Percentiles rank a stretch among this genome's conserved stretches.
phyloP scores from a whole-genome alignment of 768 basidiomycete genomes.

The Heimioporus sp. region DNA sequence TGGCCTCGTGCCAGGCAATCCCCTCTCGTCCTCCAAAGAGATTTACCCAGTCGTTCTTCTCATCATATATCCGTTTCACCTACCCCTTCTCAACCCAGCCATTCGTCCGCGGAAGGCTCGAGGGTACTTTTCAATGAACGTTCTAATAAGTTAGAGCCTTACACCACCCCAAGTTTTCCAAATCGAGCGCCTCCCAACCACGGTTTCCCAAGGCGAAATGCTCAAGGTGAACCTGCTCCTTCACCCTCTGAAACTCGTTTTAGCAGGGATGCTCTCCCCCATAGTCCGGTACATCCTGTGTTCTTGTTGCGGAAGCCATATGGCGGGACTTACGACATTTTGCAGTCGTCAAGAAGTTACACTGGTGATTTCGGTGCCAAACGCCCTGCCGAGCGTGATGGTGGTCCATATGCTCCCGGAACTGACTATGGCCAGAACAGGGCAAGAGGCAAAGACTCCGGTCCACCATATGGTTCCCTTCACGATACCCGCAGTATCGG shows the following conservation, averaged over 20 bases:
- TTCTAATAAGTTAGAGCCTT: slow-evolving; percentile 86
- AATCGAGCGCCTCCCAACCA: slow-evolving; percentile 38
- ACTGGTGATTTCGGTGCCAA: slow-evolving; percentile 16
- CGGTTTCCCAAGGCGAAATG: slow-evolving; percentile 39
- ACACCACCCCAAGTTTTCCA: slow-evolving; percentile 50
- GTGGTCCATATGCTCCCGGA: slow-evolving; percentile 5
- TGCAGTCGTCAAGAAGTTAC: slow-evolving; percentile 18
- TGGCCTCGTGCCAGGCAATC: slow-evolving; percentile 79
- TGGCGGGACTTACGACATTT: slow-evolving; percentile 16
- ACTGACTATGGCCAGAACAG: slow-evolving; percentile 20
- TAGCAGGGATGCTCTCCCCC: slow-evolving; percentile 46
- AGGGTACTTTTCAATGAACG: slow-evolving; percentile 94
- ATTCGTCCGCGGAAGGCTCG: slow-evolving; percentile 56
- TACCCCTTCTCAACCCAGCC: slow-evolving; percentile 36
- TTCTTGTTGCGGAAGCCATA: slow-evolving; percentile 62
- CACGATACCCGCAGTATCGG: slow-evolving; percentile 15
- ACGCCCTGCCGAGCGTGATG: slow-evolving; percentile 19
- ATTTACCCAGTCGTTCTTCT: slow-evolving; percentile 33
- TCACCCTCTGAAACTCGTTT: slow-evolving; percentile 43
- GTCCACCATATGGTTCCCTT: slow-evolving; percentile 8
- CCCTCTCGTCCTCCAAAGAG: slow-evolving; percentile 42
- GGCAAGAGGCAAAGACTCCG: slow-evolving; percentile 15
- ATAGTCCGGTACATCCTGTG: slow-evolving; percentile 39
- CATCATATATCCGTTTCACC: slow-evolving; percentile 34
- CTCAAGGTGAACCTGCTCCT: slow-evolving; percentile 40